Evolutionary conservation across 2,329 filamentous ascomycete species (phyloP), one percentile per base, ranked within the genome.

Genomic region (Emmonsiellopsis sp.): DNA sequence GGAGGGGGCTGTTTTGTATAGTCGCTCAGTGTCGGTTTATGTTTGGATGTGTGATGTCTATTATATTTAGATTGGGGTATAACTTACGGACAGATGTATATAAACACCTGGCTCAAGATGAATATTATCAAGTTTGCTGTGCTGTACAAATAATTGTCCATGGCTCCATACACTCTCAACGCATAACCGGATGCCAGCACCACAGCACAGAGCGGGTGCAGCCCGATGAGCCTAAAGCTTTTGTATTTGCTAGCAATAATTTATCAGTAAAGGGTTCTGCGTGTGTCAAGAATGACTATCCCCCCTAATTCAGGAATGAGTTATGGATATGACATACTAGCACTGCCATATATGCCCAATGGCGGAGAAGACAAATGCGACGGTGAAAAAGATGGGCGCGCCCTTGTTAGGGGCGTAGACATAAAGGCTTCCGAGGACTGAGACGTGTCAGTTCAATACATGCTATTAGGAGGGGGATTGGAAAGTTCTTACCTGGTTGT

Each of bases 151-250:
- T 37, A 52, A 49, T 77, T 76, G 57, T 82, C 62, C 59, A 73
- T 77, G 2, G 80, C 73, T 0, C 77, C 79, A 34, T 75, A 72
- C 60, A 75, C 75, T 6, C 82, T 74, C 39, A 79, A 61, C 5
- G 75, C 70, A 62, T 84, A 84, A 17, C 82, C 82, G 1, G 67
- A 70, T 0, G 76, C 72, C 63, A 83, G 83, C 42, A 84, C 61
- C 1, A 78, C 61, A 6, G 75, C 74, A 43, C 77, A 79, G 64
- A 80, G 74, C 7, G 79, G 73, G 17, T 82, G 77, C 3, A 84
- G 65, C 0, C 75, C 65, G 0, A 78, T 81, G 11, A 81, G 68
- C 49, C 73, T 74, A 76, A 78, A 84, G 58, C 74, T 78, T 56
- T 77, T 78, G 61, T 82, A 80, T 51, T 70, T 76, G 43, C 79